Conservation (phyloP, 2,329 filamentous ascomycete species). For the Sporothrix luriei region DNA sequence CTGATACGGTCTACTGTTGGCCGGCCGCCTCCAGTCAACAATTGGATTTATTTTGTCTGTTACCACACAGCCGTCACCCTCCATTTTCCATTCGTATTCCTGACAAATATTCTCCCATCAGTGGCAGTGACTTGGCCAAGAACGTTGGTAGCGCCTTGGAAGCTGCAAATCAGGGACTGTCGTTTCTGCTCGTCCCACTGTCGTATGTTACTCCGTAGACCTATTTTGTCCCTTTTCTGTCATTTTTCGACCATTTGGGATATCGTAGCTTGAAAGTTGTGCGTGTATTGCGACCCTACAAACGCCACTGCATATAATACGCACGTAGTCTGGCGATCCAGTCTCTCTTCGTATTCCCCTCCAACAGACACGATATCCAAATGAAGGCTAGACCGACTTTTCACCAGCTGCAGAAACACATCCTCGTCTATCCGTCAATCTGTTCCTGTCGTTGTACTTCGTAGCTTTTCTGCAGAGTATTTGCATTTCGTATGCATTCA, state of each 20-base stretch:
- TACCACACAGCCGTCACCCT: too few relatives aligned
- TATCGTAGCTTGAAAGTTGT: background rate
- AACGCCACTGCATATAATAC: background rate
- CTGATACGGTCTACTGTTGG: background rate
- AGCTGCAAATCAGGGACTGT: background rate
- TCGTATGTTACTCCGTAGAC: background rate
- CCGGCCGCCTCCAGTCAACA: background rate
- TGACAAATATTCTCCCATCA: background rate
- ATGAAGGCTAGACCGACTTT: constrained; percentile 13
- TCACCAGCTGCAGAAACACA: background rate
- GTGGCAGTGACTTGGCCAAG: background rate
- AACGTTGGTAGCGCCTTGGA: background rate
- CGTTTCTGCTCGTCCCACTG: background rate
- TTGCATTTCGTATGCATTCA: background rate
- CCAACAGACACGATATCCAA: background rate
- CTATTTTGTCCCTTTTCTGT: too few relatives aligned
- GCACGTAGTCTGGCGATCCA: background rate
- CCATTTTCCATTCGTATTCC: background rate
- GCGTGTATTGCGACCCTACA: constrained; percentile 17
- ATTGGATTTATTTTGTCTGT: background rate
- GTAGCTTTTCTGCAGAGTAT: too few relatives aligned
- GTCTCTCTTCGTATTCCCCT: too few relatives aligned
- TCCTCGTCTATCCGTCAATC: too few relatives aligned
- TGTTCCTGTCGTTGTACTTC: too few relatives aligned
- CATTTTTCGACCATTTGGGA: background rate